Percentiles rank a stretch among this genome's conserved stretches.
phyloP scores from a whole-genome alignment of 2,329 filamentous ascomycete genomes.

The Didymosphaeria variabile region DNA sequence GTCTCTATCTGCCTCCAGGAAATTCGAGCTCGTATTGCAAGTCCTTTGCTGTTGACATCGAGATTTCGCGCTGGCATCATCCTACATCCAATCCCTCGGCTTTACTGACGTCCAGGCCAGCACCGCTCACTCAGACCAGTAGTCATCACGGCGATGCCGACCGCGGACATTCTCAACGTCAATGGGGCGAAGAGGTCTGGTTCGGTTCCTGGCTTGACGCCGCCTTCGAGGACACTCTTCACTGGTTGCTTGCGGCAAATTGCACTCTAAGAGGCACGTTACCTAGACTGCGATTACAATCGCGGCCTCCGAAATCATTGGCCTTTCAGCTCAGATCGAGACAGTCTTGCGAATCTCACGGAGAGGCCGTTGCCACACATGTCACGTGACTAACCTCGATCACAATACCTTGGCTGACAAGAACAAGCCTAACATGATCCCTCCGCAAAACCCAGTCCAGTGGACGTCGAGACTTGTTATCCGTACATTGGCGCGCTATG shows the following conservation, averaged over 20 bases:
- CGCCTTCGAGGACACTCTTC: neutral
- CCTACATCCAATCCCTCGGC: neutral
- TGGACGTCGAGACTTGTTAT: neutral
- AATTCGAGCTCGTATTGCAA: neutral
- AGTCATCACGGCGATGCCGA: constrained; percentile 8
- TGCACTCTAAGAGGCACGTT: neutral
- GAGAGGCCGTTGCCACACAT: constrained; percentile 21
- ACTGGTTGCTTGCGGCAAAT: constrained; percentile 14
- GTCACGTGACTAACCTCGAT: constrained; percentile 10
- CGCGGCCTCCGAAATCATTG: constrained; percentile 7
- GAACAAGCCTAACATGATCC: neutral
- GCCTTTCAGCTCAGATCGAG: constrained; percentile 4
- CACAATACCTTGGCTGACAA: neutral
- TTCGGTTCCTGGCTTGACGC: neutral
- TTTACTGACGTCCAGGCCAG: neutral
- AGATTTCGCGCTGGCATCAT: neutral
- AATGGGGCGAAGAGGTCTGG: neutral
- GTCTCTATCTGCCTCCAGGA: neutral
- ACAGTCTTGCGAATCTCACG: constrained; percentile 2
- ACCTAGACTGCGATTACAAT: neutral
- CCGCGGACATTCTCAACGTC: neutral
- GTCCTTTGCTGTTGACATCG: neutral
- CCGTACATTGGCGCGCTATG: neutral
- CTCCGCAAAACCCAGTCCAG: neutral
- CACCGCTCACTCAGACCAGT: neutral